Evolutionary conservation across 441 rosid species (phyloP).

Genomic region (Manihot esculenta): DNA sequence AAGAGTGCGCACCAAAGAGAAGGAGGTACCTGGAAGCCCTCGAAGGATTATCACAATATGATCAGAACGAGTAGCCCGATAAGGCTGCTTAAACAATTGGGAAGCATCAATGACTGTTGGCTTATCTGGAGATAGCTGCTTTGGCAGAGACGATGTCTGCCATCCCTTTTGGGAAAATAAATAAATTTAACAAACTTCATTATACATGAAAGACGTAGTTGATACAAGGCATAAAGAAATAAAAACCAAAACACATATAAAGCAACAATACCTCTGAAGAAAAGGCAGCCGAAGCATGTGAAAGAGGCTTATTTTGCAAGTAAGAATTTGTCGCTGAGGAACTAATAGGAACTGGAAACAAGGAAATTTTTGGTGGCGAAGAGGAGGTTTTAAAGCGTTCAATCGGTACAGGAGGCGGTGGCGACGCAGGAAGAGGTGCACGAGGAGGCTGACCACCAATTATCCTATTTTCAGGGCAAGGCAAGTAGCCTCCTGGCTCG

Average conservation of each 20-base stretch:
- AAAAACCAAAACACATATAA: conserved; percentile 11
- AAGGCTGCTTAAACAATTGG: conserved; percentile 64
- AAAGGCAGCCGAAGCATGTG: conserved; percentile 37
- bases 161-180: conserved; percentile 30
- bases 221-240: not conserved
- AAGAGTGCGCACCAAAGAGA: not conserved
- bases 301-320: conserved; percentile 28
- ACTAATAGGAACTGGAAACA: conserved; percentile 50
- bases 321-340: conserved; percentile 33
- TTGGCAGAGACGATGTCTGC: conserved; percentile 34
- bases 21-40: conserved; percentile 73
- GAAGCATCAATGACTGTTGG: conserved; percentile 62
- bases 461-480: conserved; percentile 21
- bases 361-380: conserved; percentile 36
- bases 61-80: conserved; percentile 65
- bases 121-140: conserved; percentile 45
- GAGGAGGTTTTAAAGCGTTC: conserved; percentile 34
- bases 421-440: conserved; percentile 68
- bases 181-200: conserved; percentile 3
- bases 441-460: conserved; percentile 17
- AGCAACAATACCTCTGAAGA: conserved; percentile 40
- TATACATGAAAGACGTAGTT: not conserved
- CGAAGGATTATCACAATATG: conserved; percentile 81
- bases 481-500: conserved; percentile 25
- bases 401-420: conserved; percentile 64